phyloP scores from a whole-genome alignment of 495 filamentous ascomycete species.

The Cercophora sp. region DNA sequence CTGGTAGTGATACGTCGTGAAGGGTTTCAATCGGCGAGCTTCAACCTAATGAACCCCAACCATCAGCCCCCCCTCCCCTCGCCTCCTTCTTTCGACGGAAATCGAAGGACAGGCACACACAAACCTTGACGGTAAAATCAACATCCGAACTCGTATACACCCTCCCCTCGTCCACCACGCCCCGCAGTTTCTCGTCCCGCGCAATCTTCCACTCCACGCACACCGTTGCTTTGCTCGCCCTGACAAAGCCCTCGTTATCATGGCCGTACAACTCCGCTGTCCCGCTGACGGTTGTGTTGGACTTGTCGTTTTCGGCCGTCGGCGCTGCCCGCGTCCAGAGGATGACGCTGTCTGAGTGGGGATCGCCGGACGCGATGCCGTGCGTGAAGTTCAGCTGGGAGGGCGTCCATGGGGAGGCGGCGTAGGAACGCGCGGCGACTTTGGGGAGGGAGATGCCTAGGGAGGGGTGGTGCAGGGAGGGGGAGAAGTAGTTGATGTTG shows the following conservation, averaged over 20 bases:
- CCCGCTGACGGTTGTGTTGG: slow-evolving; percentile 53
- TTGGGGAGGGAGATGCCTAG: slow-evolving; percentile 52
- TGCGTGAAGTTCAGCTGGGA: slow-evolving; percentile 58
- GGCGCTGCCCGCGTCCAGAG: slow-evolving; percentile 67
- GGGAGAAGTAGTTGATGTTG: slow-evolving; percentile 58
- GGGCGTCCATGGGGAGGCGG: slow-evolving; percentile 36
- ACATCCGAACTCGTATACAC: slow-evolving; percentile 63
- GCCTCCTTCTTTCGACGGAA: slow-evolving; percentile 14
- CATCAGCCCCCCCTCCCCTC: slow-evolving; percentile 23
- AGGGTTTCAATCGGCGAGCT: slow-evolving; percentile 53
- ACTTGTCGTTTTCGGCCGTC: slow-evolving; percentile 47
- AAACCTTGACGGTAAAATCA: slow-evolving; percentile 61
- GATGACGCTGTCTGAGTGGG: slow-evolving; percentile 59
- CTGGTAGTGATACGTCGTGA: slow-evolving; percentile 58
- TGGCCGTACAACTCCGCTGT: slow-evolving; percentile 54
- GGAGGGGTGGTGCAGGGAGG: slow-evolving; percentile 54
- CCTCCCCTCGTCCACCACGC: slow-evolving; percentile 27
- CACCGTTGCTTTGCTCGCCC: slow-evolving; percentile 49
- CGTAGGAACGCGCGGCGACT: slow-evolving; percentile 33
- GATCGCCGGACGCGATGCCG: slow-evolving; percentile 67
- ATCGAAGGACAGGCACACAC: slow-evolving; percentile 7
- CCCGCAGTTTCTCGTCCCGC: slow-evolving; percentile 34
- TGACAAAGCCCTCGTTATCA: slow-evolving; percentile 47
- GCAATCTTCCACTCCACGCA: slow-evolving; percentile 53
- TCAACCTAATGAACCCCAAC: slow-evolving; percentile 47